Evolutionary conservation across 768 basidiomycete species (phyloP).

Genomic region (Daedaleopsis sinensis): DNA sequence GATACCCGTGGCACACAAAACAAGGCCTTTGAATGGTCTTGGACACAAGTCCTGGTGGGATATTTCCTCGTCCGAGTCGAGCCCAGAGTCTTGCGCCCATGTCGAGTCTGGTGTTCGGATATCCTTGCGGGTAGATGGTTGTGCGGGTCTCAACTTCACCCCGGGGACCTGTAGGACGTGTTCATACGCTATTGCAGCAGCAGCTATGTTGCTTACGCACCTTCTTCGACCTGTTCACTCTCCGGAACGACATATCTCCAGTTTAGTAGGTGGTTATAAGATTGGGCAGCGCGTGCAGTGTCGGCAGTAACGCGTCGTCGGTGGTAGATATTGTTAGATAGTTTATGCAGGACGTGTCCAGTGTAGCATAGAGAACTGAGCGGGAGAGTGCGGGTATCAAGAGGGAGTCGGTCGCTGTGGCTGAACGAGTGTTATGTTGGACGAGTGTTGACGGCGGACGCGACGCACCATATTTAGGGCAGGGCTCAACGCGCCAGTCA

Average conservation of each 20-base stretch:
- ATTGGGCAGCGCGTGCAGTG: not conserved
- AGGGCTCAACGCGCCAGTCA: slow-evolving; percentile 8
- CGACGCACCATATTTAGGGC: slow-evolving; percentile 17
- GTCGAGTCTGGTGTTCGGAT: slow-evolving; percentile 44
- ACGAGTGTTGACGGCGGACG: slow-evolving; percentile 10
- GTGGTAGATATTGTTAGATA: not conserved
- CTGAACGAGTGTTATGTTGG: not conserved
- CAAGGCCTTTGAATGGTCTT: slow-evolving; percentile 65
- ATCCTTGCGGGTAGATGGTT: slow-evolving; percentile 38
- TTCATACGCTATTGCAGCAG: not conserved
- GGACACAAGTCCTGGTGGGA: slow-evolving; percentile 43
- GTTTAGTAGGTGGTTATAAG: not conserved
- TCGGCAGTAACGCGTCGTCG: not conserved
- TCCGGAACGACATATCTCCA: slow-evolving; percentile 35
- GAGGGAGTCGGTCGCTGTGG: not conserved
- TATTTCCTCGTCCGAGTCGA: slow-evolving; percentile 43
- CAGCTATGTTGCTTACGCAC: slow-evolving; percentile 30
- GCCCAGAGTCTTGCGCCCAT: slow-evolving; percentile 43
- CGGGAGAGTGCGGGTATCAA: not conserved
- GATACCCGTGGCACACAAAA: slow-evolving; percentile 79
- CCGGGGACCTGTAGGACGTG: slow-evolving; percentile 63
- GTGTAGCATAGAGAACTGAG: not conserved
- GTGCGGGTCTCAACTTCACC: slow-evolving; percentile 74
- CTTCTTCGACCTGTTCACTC: slow-evolving; percentile 70
- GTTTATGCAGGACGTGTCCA: not conserved